Evolutionary conservation across 805 yeast genomes (phyloP), one percentile per base, ranked within the genome.

Genomic region (Pichia nanzhaoensis): DNA sequence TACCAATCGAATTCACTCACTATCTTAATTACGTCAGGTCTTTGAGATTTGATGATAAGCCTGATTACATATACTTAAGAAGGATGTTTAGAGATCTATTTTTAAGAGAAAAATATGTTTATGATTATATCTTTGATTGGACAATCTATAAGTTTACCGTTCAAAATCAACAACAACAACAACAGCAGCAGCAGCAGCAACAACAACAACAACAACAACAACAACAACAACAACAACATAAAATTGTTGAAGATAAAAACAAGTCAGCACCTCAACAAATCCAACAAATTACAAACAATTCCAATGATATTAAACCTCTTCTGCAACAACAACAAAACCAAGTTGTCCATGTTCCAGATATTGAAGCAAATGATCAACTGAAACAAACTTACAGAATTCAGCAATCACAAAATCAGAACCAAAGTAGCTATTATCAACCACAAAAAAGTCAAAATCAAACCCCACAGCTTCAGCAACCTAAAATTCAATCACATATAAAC

Each of bases 111-210:
- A 86, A 87, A 47, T 91, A 88, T 65, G 80, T 83, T 55, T 91
- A 90, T 65, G 98, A 91, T 67, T 91, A 89, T 65, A 80, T 93
- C 19, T 91, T 89, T 66, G 99, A 91, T 67, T 91, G 99, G 99
- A 91, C 96, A 24, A 78, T 89, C 51, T 84, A 82, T 69, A 85
- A 84, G 63, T 82, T 77, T 63, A 84, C 75, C 56, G 77, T 77
- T 52, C 76, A 76, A 53, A 78, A 76, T 56, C 68, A 62, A 47
- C 67, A 74, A 50, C 62, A 52, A 49, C 63, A 54, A 42, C 64
- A 58, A 44, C 57, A 52, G 21, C 59, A 57, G 40, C 55, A 53
- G 40, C 58, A 51, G 37, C 55, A 52, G 27, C 53, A 51, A 27
- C 54, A 50, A 28, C 49, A 46, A 35, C 56, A 51, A 34, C 68